A percentile compares a stretch with the other conserved stretches of the same genome.
phyloP scores from a whole-genome alignment of 768 basidiomycete genomes.

The Tricholoma furcatifolium region DNA sequence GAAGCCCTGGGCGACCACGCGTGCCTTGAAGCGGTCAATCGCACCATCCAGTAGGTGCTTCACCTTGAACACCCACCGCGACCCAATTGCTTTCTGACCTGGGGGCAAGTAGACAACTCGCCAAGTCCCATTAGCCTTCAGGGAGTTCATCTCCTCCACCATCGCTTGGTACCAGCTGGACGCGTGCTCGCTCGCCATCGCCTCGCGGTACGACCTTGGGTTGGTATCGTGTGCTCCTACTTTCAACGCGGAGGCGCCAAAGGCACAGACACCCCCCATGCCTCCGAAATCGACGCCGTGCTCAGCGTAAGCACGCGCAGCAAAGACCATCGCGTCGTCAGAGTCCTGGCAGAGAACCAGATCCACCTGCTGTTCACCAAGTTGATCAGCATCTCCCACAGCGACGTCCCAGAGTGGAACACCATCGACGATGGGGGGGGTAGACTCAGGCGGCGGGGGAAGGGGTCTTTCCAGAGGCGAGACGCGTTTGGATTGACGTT shows the following conservation, averaged over 20 bases:
- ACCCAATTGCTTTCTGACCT: slow-evolving; percentile 31
- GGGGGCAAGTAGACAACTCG: slow-evolving; percentile 30
- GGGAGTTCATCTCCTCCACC: slow-evolving; percentile 25
- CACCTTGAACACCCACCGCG: slow-evolving; percentile 37
- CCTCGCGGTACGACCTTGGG: slow-evolving; percentile 17
- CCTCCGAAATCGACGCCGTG: too few species aligned
- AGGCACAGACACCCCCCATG: too few species aligned
- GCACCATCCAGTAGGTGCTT: slow-evolving; percentile 40
- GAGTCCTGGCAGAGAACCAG: too few species aligned
- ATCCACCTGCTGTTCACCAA: too few species aligned
- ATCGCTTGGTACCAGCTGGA: slow-evolving; percentile 25
- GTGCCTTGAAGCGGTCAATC: slow-evolving; percentile 37
- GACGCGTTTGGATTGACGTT: too few species aligned
- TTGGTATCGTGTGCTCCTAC: background rate
- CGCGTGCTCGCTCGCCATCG: slow-evolving; percentile 17
- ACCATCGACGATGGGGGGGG: too few species aligned
- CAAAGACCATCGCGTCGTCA: background rate
- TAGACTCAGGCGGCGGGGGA: too few species aligned
- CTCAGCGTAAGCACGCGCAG: background rate
- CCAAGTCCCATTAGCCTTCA: slow-evolving; percentile 30
- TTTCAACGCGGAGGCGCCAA: too few species aligned
- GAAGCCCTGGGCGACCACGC: slow-evolving; percentile 41
- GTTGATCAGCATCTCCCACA: too few species aligned
- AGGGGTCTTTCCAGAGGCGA: too few species aligned
- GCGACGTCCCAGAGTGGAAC: too few species aligned